A percentile compares a stretch with the other conserved stretches of the same genome.
phyloP scores from a whole-genome alignment of 768 basidiomycete genomes.

The Fomitopsis serialis region DNA sequence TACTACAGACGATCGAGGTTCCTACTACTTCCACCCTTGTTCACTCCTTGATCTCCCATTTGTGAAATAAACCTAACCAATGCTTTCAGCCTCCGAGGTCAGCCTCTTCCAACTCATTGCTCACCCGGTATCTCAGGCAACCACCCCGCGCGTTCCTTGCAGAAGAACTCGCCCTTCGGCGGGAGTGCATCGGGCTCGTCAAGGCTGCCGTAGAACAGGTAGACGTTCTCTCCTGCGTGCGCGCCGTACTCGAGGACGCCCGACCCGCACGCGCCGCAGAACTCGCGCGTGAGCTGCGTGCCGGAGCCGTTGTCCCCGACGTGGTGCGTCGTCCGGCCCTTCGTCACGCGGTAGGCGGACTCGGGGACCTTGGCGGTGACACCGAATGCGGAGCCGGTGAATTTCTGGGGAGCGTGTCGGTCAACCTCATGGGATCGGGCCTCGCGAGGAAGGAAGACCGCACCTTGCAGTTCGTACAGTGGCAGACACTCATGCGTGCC shows the following conservation, averaged over 20 bases:
- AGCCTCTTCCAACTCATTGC: neutral
- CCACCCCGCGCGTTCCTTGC: conserved; percentile 13
- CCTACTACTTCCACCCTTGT: too few relatives aligned
- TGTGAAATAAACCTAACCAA: neutral
- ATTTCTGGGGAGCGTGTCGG: too few relatives aligned
- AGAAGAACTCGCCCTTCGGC: conserved; percentile 19
- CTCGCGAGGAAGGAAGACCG: neutral
- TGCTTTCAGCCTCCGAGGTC: neutral
- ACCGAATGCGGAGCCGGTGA: conserved; percentile 13
- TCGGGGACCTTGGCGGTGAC: conserved; percentile 16
- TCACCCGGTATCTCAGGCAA: conserved; percentile 14
- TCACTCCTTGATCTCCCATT: neutral
- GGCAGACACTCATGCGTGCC: conserved; percentile 15
- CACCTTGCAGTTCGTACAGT: conserved; percentile 21
- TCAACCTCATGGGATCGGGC: too few relatives aligned
- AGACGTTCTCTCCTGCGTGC: neutral
- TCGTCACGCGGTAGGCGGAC: conserved; percentile 6
- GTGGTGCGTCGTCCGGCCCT: conserved; percentile 13
- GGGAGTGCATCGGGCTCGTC: conserved; percentile 15
- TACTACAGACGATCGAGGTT: too few relatives aligned
- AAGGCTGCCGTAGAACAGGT: conserved; percentile 12
- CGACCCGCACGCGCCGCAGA: conserved; percentile 14
- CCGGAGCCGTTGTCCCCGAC: conserved; percentile 15
- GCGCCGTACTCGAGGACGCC: conserved; percentile 18
- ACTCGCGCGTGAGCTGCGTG: conserved; percentile 14